Evolutionary conservation across 2,329 filamentous ascomycete genomes (phyloP), one percentile per base, ranked within the genome.

Genomic region (Fusarium sp.): DNA sequence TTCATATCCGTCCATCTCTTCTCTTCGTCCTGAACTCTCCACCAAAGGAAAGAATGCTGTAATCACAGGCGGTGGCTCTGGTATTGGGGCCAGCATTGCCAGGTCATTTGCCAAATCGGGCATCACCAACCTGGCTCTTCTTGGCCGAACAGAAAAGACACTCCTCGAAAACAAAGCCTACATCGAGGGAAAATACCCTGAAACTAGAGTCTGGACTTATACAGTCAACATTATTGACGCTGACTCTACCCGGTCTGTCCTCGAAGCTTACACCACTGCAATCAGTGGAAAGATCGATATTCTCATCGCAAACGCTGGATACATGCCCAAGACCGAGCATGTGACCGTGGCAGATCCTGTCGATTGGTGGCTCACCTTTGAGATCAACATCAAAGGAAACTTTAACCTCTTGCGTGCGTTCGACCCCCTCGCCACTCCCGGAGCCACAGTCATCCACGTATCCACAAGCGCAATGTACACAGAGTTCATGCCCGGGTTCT

Each of bases 51-150:
- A 80, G 33, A 89, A 86, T 24, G 89, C 91, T 14, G 83, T 93
- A 22, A 90, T 93, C 78, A 92, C 90, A 7, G 91, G 91, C 31
- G 91, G 87, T 17, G 88, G 88, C 8, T 87, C 86, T 2, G 90
- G 91, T 31, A 88, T 93, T 51, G 91, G 91, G 4, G 88, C 89
- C 60, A 88, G 89, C 3, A 88, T 92, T 15, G 90, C 91, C 9
- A 85, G 87, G 57, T 84, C 90, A 45, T 93, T 87, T 73, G 80
- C 83, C 22, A 67, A 77, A 15, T 87, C 86, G 1, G 81, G 81
- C 0, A 81, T 84, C 17, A 60, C 77, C 17, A 79, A 79, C 17
- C 72, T 87, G 33, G 81, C 82, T 47, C 79, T 88, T 47, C 70
- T 84, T 1, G 85, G 83, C 24, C 84, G 86, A 8, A 83, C 81